phyloP scores from a whole-genome alignment of 2,329 filamentous ascomycete genomes.

The Cercospora citrullina region DNA sequence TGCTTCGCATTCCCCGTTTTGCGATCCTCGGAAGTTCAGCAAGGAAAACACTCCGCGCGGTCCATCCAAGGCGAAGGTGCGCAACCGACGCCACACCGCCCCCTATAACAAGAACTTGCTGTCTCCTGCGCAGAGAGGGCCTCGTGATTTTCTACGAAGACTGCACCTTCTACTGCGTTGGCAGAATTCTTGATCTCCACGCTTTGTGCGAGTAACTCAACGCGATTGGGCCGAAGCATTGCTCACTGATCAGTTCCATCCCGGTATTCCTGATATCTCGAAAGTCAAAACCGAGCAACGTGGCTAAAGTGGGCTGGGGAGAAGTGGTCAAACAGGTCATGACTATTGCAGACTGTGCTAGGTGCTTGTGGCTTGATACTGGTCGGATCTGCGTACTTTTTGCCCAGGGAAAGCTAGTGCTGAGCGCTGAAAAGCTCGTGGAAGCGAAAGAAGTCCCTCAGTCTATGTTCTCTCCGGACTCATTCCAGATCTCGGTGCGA shows the following conservation, averaged over 20 bases:
- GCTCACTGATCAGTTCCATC: neutral
- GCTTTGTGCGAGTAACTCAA: neutral
- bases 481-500: neutral
- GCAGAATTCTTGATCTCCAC: neutral
- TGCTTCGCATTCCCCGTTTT: neutral
- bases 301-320: neutral
- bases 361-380: neutral
- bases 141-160: neutral
- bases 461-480: neutral
- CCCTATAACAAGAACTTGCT: neutral
- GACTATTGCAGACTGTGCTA: neutral
- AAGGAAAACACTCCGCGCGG: neutral
- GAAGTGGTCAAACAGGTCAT: neutral
- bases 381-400: neutral
- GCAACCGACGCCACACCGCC: neutral
- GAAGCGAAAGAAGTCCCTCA: neutral
- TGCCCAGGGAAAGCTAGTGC: neutral
- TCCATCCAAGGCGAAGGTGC: neutral
- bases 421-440: neutral
- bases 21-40: neutral
- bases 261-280: neutral
- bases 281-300: neutral
- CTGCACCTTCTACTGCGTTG: neutral
- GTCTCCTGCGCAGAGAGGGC: neutral
- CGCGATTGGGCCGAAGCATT: neutral